These are phyloP conservation scores for Nitzschia sp. DNA, from an alignment of 108 stramenopile species.

Conservation along the genomic window DNA sequence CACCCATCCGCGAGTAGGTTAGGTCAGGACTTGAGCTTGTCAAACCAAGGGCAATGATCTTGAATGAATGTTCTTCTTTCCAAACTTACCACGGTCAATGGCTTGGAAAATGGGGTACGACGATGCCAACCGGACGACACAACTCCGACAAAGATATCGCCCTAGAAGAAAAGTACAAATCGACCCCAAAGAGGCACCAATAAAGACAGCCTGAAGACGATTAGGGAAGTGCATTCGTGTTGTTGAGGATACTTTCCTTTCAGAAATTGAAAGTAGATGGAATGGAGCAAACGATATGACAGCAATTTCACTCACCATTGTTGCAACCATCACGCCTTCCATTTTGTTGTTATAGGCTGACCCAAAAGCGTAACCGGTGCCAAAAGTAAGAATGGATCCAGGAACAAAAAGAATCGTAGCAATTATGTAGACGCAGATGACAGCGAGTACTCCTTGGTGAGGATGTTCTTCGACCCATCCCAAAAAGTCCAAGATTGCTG, in stretches of 20 bases:
- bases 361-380: conserved; percentile 64
- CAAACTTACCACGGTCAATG: conserved; percentile 19
- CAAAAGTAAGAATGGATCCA: conserved; percentile 61
- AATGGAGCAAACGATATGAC: too few relatives aligned
- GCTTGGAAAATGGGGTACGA: conserved; percentile 37
- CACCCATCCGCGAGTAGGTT: too few relatives aligned
- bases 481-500: conserved; percentile 39
- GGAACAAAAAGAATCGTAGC: conserved; percentile 68
- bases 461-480: conserved; percentile 50
- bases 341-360: conserved; percentile 41
- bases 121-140: conserved; percentile 35
- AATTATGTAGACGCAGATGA: conserved; percentile 52
- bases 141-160: conserved; percentile 59
- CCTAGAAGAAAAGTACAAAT: conserved; percentile 53
- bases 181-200: conserved; percentile 32
- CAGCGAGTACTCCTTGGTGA: conserved; percentile 50
- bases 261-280: too few relatives aligned
- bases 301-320: conserved; percentile 22
- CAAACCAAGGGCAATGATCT: too few relatives aligned
- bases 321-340: conserved; percentile 43
- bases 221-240: conserved; percentile 5
- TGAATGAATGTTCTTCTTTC: too few relatives aligned
- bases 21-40: too few relatives aligned
- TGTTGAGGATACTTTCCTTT: too few relatives aligned
- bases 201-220: conserved; percentile 17